phyloP scores from a whole-genome alignment of 768 basidiomycete genomes.

The Lactarius sanguifluus region DNA sequence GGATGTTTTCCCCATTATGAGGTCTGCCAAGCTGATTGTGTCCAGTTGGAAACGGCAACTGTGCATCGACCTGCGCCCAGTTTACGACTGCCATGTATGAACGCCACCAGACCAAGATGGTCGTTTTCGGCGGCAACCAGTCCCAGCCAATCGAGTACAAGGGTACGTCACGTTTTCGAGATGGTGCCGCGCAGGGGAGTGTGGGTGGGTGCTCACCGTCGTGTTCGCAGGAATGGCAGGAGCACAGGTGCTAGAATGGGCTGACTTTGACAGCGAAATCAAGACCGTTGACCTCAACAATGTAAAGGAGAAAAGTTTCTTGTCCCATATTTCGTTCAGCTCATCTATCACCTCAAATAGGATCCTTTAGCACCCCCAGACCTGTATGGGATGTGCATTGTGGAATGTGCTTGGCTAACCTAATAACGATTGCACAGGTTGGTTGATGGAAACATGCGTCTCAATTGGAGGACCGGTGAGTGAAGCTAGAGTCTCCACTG shows the following conservation, averaged over 20 bases:
- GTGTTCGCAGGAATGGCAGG: slow-evolving; percentile 24
- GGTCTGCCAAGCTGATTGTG: not conserved
- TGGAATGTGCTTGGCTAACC: not conserved
- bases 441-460: slow-evolving; percentile 4
- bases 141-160: slow-evolving; percentile 48
- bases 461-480: slow-evolving; percentile 12
- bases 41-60: slow-evolving; percentile 33
- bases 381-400: slow-evolving; percentile 31
- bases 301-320: slow-evolving; percentile 28
- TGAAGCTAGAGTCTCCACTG: not conserved
- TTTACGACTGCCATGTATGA: slow-evolving; percentile 58
- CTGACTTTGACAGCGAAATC: slow-evolving; percentile 1
- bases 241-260: not conserved
- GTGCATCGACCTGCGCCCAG: slow-evolving; percentile 58
- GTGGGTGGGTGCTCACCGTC: not conserved
- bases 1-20: not conserved
- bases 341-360: slow-evolving; percentile 20
- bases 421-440: not conserved
- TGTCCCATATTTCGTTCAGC: not conserved
- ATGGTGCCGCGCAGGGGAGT: not conserved
- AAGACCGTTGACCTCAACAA: slow-evolving; percentile 33
- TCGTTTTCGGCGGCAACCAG: slow-evolving; percentile 53
- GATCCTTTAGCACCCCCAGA: slow-evolving; percentile 41
- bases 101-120: slow-evolving; percentile 47
- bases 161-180: slow-evolving; percentile 31